phyloP scores from a whole-genome alignment of 1,139 yeast genomes.

The Ogataea hybrid region DNA sequence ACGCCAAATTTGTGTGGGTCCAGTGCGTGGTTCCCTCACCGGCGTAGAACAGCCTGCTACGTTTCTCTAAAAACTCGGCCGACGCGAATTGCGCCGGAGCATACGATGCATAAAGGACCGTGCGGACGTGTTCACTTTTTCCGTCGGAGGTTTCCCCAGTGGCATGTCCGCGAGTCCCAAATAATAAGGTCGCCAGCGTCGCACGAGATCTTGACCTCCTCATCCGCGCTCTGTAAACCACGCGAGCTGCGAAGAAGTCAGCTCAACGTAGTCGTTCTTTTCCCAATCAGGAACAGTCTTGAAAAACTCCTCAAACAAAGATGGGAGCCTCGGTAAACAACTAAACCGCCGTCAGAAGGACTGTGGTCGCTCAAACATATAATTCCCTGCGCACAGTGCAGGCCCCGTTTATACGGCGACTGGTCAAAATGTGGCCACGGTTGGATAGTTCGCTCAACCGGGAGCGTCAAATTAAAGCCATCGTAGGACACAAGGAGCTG shows the following conservation, averaged over 20 bases:
- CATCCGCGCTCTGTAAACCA: slow-evolving; percentile 22
- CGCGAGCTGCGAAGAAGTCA: slow-evolving; percentile 20
- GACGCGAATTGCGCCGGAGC: slow-evolving; percentile 29
- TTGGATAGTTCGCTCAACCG: slow-evolving; percentile 19
- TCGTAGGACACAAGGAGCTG: slow-evolving; percentile 29
- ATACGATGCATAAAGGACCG: slow-evolving; percentile 26
- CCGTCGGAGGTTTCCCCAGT: slow-evolving; percentile 23
- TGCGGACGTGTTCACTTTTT: slow-evolving; percentile 20
- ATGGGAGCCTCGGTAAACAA: slow-evolving; percentile 10
- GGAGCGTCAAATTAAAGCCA: slow-evolving; percentile 27
- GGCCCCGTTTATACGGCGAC: slow-evolving; percentile 18
- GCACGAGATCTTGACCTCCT: slow-evolving; percentile 22
- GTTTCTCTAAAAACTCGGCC: slow-evolving; percentile 22
- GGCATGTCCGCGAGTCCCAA: slow-evolving; percentile 31
- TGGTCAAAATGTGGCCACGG: slow-evolving; percentile 33
- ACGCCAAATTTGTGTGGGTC: slow-evolving; percentile 22
- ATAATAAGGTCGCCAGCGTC: slow-evolving; percentile 31
- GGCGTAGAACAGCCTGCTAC: slow-evolving; percentile 18
- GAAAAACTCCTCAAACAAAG: slow-evolving; percentile 21
- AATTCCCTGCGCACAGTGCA: slow-evolving; percentile 23
- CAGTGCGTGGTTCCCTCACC: slow-evolving; percentile 31
- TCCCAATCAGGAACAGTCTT: slow-evolving; percentile 20
- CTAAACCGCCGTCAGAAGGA: slow-evolving; percentile 18
- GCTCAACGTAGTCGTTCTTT: slow-evolving; percentile 11
- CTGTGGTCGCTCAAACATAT: slow-evolving; percentile 18